Conservation (phyloP, 345 rosid species). For the Dipteronia dyeriana region DNA sequence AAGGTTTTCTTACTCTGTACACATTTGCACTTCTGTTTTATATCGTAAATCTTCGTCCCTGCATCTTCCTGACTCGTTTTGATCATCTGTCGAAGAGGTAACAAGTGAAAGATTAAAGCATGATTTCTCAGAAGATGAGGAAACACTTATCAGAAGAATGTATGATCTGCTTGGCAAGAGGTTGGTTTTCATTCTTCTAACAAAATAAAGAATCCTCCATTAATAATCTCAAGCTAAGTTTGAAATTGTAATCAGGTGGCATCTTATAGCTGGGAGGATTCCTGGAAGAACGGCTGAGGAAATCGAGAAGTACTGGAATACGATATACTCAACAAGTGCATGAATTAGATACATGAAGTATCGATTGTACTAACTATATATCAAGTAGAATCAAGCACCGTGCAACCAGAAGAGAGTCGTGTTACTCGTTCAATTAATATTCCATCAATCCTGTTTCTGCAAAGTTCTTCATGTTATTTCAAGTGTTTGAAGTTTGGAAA, state of each 20-base stretch:
- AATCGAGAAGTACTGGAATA: conserved; percentile 55
- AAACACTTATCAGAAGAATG: conserved; percentile 55
- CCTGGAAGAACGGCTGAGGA: conserved; percentile 65
- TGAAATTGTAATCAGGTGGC: conserved; percentile 37
- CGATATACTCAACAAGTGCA: conserved; percentile 44
- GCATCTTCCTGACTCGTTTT: not conserved
- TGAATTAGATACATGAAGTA: conserved; percentile 9
- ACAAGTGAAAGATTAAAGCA: conserved; percentile 34
- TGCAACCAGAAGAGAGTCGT: not conserved
- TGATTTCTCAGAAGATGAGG: conserved; percentile 58
- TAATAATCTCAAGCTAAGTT: not conserved
- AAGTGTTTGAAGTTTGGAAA: not conserved
- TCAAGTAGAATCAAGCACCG: not conserved
- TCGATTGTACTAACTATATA: not conserved
- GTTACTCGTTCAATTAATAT: not conserved
- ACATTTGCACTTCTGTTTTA: not conserved
- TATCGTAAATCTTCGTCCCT: not conserved
- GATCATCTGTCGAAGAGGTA: conserved; percentile 29
- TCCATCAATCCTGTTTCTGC: not conserved
- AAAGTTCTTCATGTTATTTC: not conserved
- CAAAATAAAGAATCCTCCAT: not conserved
- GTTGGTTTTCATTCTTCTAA: conserved; percentile 18
- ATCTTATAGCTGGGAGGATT: conserved; percentile 66
- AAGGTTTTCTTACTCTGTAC: not conserved
- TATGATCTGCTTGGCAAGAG: conserved; percentile 58